Conservation (phyloP, 495 filamentous ascomycete genomes). For the Lichenothelia convexa region DNA sequence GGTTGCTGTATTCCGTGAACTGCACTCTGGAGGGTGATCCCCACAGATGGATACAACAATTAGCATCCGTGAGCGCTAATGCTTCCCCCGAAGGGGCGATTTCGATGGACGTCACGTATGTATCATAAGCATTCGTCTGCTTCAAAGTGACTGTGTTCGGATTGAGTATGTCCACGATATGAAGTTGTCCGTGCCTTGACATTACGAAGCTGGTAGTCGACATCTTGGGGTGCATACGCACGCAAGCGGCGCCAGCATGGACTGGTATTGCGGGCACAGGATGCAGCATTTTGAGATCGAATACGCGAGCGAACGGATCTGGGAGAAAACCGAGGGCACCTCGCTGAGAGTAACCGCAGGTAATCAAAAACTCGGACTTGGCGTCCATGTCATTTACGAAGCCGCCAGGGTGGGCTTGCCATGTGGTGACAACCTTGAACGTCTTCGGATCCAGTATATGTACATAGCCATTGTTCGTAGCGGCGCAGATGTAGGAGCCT, state of each 20-base stretch:
- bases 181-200: slow-evolving; percentile 77
- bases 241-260: slow-evolving; percentile 75
- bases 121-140: slow-evolving; percentile 53
- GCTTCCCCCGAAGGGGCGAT: slow-evolving; percentile 84
- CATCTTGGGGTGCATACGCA: slow-evolving; percentile 87
- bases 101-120: slow-evolving; percentile 57
- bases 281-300: slow-evolving; percentile 70
- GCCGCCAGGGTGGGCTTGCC: slow-evolving; percentile 72
- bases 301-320: slow-evolving; percentile 84
- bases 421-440: slow-evolving; percentile 61
- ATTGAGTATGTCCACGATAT: slow-evolving; percentile 90
- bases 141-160: slow-evolving; percentile 74
- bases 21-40: slow-evolving; percentile 76
- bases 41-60: slow-evolving; percentile 73
- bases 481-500: slow-evolving; percentile 69
- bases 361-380: slow-evolving; percentile 75
- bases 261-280: slow-evolving; percentile 82
- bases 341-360: slow-evolving; percentile 79
- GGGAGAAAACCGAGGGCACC: slow-evolving; percentile 46
- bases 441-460: slow-evolving; percentile 66
- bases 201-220: slow-evolving; percentile 82
- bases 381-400: slow-evolving; percentile 91
- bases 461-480: slow-evolving; percentile 64
- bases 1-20: slow-evolving; percentile 68
- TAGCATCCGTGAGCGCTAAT: slow-evolving; percentile 60